These are phyloP conservation scores for Saccharum hybrid DNA, from an alignment of 202 grass and related monocot genomes.

Conservation along the genomic window DNA sequence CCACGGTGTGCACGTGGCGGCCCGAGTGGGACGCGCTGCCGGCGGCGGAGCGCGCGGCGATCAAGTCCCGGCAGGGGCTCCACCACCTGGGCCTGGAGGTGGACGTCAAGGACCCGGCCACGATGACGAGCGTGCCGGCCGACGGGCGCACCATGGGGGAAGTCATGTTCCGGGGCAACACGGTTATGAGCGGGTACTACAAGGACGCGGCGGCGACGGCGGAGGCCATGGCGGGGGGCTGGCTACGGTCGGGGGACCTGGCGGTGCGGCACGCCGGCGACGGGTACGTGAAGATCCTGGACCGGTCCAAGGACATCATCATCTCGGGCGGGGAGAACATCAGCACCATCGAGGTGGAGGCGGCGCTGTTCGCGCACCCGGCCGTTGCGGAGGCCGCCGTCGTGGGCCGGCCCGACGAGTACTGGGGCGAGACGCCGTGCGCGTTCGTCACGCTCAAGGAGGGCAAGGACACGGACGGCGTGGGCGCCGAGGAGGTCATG, in stretches of 20 bases:
- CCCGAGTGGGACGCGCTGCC: constrained; percentile 78
- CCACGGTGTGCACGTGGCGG: constrained; percentile 67
- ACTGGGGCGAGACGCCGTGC: constrained; percentile 95
- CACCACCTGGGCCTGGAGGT: constrained; percentile 63
- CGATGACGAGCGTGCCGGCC: constrained; percentile 62
- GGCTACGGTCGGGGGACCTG: constrained; percentile 71
- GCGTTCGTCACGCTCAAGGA: constrained; percentile 71
- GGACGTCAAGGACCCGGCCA: constrained; percentile 71
- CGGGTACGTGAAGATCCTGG: constrained; percentile 77
- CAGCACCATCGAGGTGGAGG: constrained; percentile 86
- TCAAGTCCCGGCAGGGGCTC: constrained; percentile 77
- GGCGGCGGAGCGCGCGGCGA: constrained; percentile 53
- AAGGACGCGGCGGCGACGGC: constrained; percentile 63
- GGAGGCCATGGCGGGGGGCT: constrained; percentile 67
- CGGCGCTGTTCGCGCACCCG: constrained; percentile 66
- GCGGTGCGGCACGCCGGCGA: constrained; percentile 58
- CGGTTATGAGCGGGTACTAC: constrained; percentile 87
- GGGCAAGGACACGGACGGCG: neutral
- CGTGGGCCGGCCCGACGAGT: constrained; percentile 64
- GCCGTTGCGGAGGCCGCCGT: constrained; percentile 71
- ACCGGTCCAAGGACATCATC: constrained; percentile 85
- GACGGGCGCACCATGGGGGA: constrained; percentile 79
- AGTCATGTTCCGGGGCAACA: constrained; percentile 78
- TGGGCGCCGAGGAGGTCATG: constrained; percentile 52
- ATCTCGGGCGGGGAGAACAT: constrained; percentile 95